Percentiles rank a stretch among this genome's conserved stretches.
Conservation (phyloP, 345 rosid species). For the Populus simonii region DNA sequence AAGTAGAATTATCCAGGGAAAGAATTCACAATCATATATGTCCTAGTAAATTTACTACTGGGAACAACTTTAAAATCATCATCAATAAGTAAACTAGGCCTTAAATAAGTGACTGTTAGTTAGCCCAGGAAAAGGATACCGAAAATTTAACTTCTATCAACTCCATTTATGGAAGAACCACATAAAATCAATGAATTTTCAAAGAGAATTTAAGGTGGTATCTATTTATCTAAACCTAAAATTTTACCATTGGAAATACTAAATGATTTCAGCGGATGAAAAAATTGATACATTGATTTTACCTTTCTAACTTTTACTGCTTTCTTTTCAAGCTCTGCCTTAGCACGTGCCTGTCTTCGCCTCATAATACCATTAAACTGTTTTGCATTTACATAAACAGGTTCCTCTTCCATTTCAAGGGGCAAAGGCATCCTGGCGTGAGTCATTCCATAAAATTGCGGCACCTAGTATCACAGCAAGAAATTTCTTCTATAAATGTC, state of each 20-base stretch:
- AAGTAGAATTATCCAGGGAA: not conserved
- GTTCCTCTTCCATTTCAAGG: slow-evolving; percentile 66
- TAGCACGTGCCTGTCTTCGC: slow-evolving; percentile 64
- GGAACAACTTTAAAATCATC: not conserved
- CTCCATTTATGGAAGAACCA: not conserved
- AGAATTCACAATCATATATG: not conserved
- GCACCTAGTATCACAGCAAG: slow-evolving; percentile 24
- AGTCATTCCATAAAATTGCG: slow-evolving; percentile 46
- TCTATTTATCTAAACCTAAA: not conserved
- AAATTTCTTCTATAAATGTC: not conserved
- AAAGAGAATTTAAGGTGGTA: not conserved
- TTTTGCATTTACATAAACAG: slow-evolving; percentile 72
- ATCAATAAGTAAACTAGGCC: not conserved
- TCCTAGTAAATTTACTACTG: not conserved
- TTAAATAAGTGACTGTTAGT: not conserved
- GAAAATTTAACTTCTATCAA: not conserved
- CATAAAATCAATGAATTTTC: not conserved
- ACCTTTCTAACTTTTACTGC: slow-evolving; percentile 61
- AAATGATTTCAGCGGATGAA: not conserved
- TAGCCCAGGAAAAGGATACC: not conserved
- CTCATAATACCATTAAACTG: slow-evolving; percentile 70
- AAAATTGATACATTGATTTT: not conserved
- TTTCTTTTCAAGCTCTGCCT: slow-evolving; percentile 67
- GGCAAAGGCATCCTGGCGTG: slow-evolving; percentile 68
- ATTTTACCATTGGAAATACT: not conserved